phyloP scores from a whole-genome alignment of 2,329 filamentous ascomycete species.

The Harringtonia lauricola region DNA sequence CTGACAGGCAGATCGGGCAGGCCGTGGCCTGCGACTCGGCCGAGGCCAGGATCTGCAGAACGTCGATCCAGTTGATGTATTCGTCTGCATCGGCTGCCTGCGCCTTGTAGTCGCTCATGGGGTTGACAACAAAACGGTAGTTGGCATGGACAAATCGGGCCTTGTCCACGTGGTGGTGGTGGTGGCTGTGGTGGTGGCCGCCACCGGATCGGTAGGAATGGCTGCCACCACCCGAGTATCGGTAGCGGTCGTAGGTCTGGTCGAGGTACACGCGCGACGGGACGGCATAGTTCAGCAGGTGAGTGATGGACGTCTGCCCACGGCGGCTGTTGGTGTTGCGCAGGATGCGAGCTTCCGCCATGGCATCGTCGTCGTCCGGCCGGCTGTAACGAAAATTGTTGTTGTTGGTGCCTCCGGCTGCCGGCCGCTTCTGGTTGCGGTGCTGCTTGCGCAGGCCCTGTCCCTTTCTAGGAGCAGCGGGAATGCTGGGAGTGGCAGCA shows the following conservation, averaged over 20 bases:
- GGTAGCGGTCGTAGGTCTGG: slow-evolving; percentile 23
- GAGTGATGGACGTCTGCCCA: slow-evolving; percentile 93
- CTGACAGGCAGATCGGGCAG: slow-evolving; percentile 90
- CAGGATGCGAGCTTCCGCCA: slow-evolving; percentile 63
- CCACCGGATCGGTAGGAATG: slow-evolving; percentile 24
- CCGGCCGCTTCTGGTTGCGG: slow-evolving; percentile 66
- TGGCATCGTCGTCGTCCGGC: slow-evolving; percentile 71
- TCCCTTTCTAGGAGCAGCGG: slow-evolving; percentile 54
- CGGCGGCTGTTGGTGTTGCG: slow-evolving; percentile 57
- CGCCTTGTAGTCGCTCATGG: slow-evolving; percentile 63
- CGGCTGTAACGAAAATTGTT: slow-evolving; percentile 15
- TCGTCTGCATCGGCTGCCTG: slow-evolving; percentile 82
- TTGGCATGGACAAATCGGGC: slow-evolving; percentile 87
- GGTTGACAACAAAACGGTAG: slow-evolving; percentile 91
- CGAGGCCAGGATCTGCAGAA: slow-evolving; percentile 86
- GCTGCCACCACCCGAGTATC: slow-evolving; percentile 27
- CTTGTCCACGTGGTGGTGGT: slow-evolving; percentile 78
- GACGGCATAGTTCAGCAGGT: slow-evolving; percentile 83
- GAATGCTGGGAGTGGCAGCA: slow-evolving; percentile 10
- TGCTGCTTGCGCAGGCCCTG: slow-evolving; percentile 74
- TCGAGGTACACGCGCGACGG: slow-evolving; percentile 61
- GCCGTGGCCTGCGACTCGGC: slow-evolving; percentile 77
- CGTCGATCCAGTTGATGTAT: slow-evolving; percentile 80
- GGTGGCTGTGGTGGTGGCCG: slow-evolving; percentile 54
- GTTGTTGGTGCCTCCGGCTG: slow-evolving; percentile 14